These are phyloP conservation scores for Barnettozyma siamensis DNA, from an alignment of 805 yeast genomes.

Conservation along the genomic window DNA sequence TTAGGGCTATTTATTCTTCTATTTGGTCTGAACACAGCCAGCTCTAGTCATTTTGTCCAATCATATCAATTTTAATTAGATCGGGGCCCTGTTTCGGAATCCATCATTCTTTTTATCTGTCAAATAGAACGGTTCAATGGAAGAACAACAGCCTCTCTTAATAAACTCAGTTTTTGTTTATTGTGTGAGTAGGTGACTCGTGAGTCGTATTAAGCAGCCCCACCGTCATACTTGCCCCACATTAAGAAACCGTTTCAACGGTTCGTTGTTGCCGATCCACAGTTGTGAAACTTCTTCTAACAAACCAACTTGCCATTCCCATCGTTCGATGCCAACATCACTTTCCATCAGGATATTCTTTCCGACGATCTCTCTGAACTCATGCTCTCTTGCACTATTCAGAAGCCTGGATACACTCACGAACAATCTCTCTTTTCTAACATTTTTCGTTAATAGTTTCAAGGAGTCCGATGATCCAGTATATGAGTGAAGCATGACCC, in stretches of 20 bases:
- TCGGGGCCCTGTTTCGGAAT: conserved; percentile 11
- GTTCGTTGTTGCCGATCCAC: background rate
- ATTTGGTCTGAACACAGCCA: too few species aligned
- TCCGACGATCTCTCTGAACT: background rate
- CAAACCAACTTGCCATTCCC: conserved; percentile 3
- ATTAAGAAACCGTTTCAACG: background rate
- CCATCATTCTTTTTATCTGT: conserved; percentile 10
- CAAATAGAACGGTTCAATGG: conserved; percentile 8
- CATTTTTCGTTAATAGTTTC: conserved; percentile 33
- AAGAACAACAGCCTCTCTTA: background rate
- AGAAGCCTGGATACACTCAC: conserved; percentile 5
- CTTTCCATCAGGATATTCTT: conserved; percentile 17
- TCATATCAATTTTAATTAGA: background rate
- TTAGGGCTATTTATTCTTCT: too few species aligned
- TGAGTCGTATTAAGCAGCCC: too few species aligned
- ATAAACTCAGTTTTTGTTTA: too few species aligned
- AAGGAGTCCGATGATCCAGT: conserved; percentile 77
- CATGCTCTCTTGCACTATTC: conserved; percentile 4
- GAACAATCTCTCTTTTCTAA: conserved; percentile 9
- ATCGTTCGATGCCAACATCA: conserved; percentile 17
- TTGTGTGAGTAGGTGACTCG: too few species aligned
- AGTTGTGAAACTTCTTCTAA: background rate
- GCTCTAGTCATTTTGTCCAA: background rate
- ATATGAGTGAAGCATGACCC: conserved; percentile 74
- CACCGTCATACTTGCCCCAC: background rate